Conservation (phyloP, 805 yeast genomes). For the Pichia phayaonensis region DNA sequence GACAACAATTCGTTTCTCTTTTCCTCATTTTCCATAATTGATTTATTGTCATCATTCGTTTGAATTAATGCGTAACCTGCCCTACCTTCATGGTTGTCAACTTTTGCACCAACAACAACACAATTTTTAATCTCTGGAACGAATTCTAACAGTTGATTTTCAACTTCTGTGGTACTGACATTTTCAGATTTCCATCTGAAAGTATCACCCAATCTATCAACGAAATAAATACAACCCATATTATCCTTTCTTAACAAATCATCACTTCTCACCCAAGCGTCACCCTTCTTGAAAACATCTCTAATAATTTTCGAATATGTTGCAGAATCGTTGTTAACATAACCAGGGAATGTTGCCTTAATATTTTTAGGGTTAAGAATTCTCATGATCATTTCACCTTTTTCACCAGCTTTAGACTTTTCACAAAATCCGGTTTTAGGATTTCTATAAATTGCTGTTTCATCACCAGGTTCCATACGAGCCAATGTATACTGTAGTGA, state of each 20-base stretch:
- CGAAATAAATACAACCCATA: conserved; percentile 68
- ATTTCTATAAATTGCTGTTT: conserved; percentile 61
- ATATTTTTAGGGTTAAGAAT: conserved; percentile 54
- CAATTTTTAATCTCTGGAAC: conserved; percentile 45
- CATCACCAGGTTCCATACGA: conserved; percentile 75
- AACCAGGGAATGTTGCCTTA: conserved; percentile 83
- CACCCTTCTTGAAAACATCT: conserved; percentile 76
- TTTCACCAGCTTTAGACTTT: conserved; percentile 49
- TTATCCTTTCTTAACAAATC: conserved; percentile 68
- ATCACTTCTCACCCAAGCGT: conserved; percentile 86
- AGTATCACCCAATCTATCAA: conserved; percentile 91
- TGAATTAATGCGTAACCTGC: conserved; percentile 85
- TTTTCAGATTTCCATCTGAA: conserved; percentile 96
- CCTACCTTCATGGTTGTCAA: conserved; percentile 87
- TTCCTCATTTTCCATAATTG: conserved; percentile 17
- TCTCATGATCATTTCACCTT: conserved; percentile 83
- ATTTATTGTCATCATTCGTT: conserved; percentile 23
- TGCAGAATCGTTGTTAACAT: conserved; percentile 71
- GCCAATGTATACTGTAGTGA: conserved; percentile 52
- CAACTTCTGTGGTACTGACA: conserved; percentile 90
- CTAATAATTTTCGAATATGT: conserved; percentile 67
- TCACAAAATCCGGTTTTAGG: conserved; percentile 56
- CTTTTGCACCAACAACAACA: conserved; percentile 81
- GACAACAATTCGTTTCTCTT: conserved; percentile 29
- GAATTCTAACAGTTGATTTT: conserved; percentile 51